Evolutionary conservation across 2,329 filamentous ascomycete species (phyloP), one percentile per base, ranked within the genome.

Genomic region (Aspergillus neotritici): DNA sequence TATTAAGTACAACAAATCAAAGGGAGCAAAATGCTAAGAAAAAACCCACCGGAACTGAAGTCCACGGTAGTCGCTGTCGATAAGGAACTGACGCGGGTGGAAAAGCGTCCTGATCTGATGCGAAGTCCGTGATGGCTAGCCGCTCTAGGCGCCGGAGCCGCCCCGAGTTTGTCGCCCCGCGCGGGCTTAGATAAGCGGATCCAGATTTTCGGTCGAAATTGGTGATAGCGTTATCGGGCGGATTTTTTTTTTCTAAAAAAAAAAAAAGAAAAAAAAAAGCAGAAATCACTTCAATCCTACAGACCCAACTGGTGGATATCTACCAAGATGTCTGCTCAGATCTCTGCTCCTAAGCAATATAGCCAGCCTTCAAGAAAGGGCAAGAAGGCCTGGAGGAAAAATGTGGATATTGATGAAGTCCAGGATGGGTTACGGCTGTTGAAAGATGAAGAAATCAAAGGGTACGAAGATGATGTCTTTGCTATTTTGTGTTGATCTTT

Each of bases 341-440:
- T 63, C 21, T 55, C 61, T 38, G 84, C 87, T 13, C 90, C 89
- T 9, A 81, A 83, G 50, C 87, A 94, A 54, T 82, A 84, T 69
- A 89, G 80, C 51, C 93, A 98, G 67, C 81, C 89, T 17, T 97
- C 91, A 4, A 79, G 93, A 63, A 98, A 98, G 67, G 93, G 94
- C 58, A 97, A 97, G 71, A 97, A 94, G 73, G 91, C 93, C 28
- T 98, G 93, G 93, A 80, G 93, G 62, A 98, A 97, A 68, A 95
- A 98, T 71, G 88, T 98, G 67, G 88, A 98, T 69, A 80, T 97
- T 49, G 84, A 87, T 21, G 84, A 94, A 50, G 80, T 98, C 17
- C 79, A 91, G 58, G 72, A 84, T 41, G 93, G 93, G 48, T 79
- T 98, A 29, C 84, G 89, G 50, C 78, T 86, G 60, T 73, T 94